Percentiles rank a stretch among this genome's conserved stretches.
These are phyloP conservation scores for Candida chilensis DNA, from an alignment of 805 yeast species.

Conservation along the genomic window DNA sequence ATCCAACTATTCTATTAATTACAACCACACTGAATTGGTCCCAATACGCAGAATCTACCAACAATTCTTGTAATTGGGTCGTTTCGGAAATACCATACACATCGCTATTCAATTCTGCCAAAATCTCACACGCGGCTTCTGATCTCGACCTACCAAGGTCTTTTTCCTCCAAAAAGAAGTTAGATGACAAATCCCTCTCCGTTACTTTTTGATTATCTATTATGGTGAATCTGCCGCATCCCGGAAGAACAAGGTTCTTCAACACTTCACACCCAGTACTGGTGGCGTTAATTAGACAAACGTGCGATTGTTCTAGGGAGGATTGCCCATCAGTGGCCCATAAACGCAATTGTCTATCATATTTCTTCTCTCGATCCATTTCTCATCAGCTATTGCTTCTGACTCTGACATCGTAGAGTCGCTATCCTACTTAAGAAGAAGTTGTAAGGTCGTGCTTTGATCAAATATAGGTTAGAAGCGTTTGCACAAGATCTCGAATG, in stretches of 20 bases:
- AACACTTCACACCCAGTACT: slow-evolving; percentile 56
- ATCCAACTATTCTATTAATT: slow-evolving; percentile 18
- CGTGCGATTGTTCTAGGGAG: slow-evolving; percentile 42
- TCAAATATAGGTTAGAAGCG: too few relatives aligned
- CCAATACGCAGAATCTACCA: slow-evolving; percentile 26
- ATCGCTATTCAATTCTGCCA: slow-evolving; percentile 56
- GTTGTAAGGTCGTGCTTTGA: too few relatives aligned
- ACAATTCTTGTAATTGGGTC: slow-evolving; percentile 3
- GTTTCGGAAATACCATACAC: slow-evolving; percentile 25
- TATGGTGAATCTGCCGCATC: slow-evolving; percentile 56
- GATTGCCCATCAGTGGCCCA: slow-evolving; percentile 81
- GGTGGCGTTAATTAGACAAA: slow-evolving; percentile 53
- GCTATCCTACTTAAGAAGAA: too few relatives aligned
- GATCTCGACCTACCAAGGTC: slow-evolving; percentile 36
- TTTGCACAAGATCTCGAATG: too few relatives aligned
- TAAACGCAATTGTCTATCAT: slow-evolving; percentile 80
- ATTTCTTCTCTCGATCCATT: slow-evolving; percentile 40
- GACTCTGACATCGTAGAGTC: too few relatives aligned
- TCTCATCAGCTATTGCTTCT: too few relatives aligned
- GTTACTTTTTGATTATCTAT: slow-evolving; percentile 36
- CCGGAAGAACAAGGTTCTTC: slow-evolving; percentile 73
- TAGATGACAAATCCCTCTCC: slow-evolving; percentile 37
- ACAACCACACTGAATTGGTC: slow-evolving; percentile 40
- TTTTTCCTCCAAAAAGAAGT: slow-evolving; percentile 47
- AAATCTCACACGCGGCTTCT: slow-evolving; percentile 20